Base-by-base conservation (phyloP, 371 early-diverging fungal genomes). In the Apophysomyces sp. region DNA sequence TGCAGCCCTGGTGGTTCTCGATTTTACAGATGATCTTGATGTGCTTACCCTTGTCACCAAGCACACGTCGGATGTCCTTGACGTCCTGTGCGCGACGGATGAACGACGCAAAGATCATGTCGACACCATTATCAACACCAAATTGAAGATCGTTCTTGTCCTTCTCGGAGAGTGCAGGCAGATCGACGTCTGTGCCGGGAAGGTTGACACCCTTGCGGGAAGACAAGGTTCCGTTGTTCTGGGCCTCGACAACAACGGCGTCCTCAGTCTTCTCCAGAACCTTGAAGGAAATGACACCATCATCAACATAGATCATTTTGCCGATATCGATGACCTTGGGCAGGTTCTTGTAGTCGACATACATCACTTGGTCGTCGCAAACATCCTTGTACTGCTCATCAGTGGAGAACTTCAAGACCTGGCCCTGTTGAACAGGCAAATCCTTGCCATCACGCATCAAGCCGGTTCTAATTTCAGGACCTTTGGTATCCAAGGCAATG, bases 71-170 rank as follows among this genome's bases (percentile, higher is more conserved):
- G 68, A 96, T 91, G 57, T 92, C 90, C 59, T 79, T 75, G 67
- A 99, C 92, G 74, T 98, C 95, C 67, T 89, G 80, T 52, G 89
- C 93, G 61, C 87, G 89, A 39, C 95, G 89, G 69, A 98, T 93
- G 71, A 99, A 99, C 32, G 96, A 95, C 2, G 96, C 97, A 80
- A 97, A 96, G 74, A 99, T 85, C 76, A 95, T 93, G 72, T 99
- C 99, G 28, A 98, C 89, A 26, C 91, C 90, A 58, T 97, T 85
- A 69, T 92, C 86, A 44, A 98, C 86, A 41, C 94, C 99, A 77
- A 96, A 97, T 30, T 67, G 68, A 61, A 99, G 81, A 72, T 97
- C 96, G 21, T 71, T 63, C 73, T 87, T 91, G 76, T 99, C 98
- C 83, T 96, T 96, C 56, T 92, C 92, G 4, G 93, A 94, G 41